Base-by-base conservation (phyloP, 1,139 yeast genomes). In the Candida glucosophila region DNA sequence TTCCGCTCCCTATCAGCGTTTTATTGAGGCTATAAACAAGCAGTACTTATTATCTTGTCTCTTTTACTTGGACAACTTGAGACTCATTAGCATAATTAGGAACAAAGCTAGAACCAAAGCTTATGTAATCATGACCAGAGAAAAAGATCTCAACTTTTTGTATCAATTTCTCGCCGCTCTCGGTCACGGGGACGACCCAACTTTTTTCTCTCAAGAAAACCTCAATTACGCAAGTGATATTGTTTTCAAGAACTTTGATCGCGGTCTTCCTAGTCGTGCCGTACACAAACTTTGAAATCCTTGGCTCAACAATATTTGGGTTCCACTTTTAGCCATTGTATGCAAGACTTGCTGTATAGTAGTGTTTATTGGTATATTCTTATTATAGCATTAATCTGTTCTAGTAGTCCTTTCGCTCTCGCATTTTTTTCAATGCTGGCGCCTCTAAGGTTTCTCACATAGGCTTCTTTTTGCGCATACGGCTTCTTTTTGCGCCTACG, bases 51-150 rank as follows among this genome's bases (percentile, higher is more conserved):
- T 64, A 22, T 52, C 62, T 28, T 58, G 61, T 31, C 49, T 64
- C 32, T 63, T 57, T 34, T 63, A 59, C 35, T 47, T 63, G 35
- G 44, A 57, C 36, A 51, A 61, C 33, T 47, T 63, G 30, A 44
- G 42, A 22, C 44, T 63, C 32, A 47, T 63, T 19, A 42, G 45
- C 25, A 60, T 64, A 17, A 54, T 58, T 37, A 63, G 62, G 37
- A 62, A 63, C 40, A 61, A 60, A 43, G 47, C 64, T 9, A 58
- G 57, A 32, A 63, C 67, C 4, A 50, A 52, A 29, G 68, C 70
- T 6, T 62, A 47, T 40, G 69, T 63, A 14, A 46, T 51, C 27
- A 47, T 60, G 17, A 37, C 38, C 29, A 50, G 54, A 28, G 34
- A 36, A 1, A 41, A 44, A 17, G 67, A 62, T 36, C 47, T 64